These are phyloP conservation scores for Fonsecaea multimorphosa DNA, from an alignment of 2,329 filamentous ascomycete species.

Conservation along the genomic window DNA sequence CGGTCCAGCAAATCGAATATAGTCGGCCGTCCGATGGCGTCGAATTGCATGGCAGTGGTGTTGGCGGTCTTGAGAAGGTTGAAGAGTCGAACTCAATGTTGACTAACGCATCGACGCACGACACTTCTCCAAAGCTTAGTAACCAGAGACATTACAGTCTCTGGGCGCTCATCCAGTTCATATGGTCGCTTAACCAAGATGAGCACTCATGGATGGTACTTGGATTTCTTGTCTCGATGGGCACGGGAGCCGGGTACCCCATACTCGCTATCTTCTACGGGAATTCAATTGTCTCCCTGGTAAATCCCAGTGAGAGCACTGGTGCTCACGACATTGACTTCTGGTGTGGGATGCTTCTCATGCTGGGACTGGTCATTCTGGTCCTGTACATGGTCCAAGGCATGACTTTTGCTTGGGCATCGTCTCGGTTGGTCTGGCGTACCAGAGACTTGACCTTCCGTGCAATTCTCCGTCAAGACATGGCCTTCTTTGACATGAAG, in stretches of 20 bases:
- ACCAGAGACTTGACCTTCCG: conserved; percentile 60
- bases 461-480: conserved; percentile 82
- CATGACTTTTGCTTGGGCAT: conserved; percentile 64
- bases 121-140: background rate
- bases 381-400: conserved; percentile 69
- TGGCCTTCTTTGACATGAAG: conserved; percentile 78
- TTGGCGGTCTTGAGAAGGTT: background rate
- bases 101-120: background rate
- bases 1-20: conserved; percentile 53
- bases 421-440: conserved; percentile 30
- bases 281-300: background rate
- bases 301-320: background rate
- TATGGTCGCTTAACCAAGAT: background rate
- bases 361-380: conserved; percentile 62
- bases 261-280: background rate
- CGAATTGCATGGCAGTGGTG: background rate
- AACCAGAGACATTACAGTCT: background rate
- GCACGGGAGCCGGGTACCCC: background rate
- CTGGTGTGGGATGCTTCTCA: background rate
- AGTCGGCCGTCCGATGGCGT: background rate
- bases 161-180: conserved; percentile 1
- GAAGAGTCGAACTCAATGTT: background rate
- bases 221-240: background rate
- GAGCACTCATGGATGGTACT: background rate
- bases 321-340: conserved; percentile 1